Base-by-base conservation (phyloP, 768 basidiomycete species). In the Macrolepiota dolichaula region DNA sequence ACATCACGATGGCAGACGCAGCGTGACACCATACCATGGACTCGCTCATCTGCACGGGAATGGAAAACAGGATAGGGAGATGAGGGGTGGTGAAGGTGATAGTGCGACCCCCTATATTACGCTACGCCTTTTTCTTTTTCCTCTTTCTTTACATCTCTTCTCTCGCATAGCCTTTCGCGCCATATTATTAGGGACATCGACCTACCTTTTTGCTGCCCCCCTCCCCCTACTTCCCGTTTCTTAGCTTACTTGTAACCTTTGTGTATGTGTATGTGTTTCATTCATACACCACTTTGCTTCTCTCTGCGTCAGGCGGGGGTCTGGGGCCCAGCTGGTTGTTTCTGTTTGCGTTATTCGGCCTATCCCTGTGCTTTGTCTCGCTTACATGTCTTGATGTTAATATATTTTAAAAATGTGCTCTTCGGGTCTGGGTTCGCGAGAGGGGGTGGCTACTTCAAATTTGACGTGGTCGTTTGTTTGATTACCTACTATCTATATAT, bases 201-300 rank as follows among this genome's bases (percentile, higher is more conserved):
- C 10, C 3, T 32, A 32, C 29, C 3, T 32, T 32, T 32, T 32
- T 32, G 29, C 29, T 32, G 29, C 29, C 29, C 29, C 29, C 27
- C 24, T 50, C 24, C 12, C 27, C 35, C 35, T 12, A 1, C 11
- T 29, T 52, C 32, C 3, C 25, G 32, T 51, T 27, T 40, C n/a
- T 54, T 54, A 54, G 36, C 52, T 54, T 54, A 54, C 52, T 54
- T 54, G 52, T 54, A 40, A 22, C 52, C 35, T 54, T 54, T 54
- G 35, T 38, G n/a, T 38, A 17, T 54, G 52, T 15, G 22, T 11
- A 22, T 19, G 13, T 38, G 35, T 38, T 37, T 37, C 36, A 52
- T 29, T n/a, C 35, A 22, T 29, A 22, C 32, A 32, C 29, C 29
- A 3, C n/a, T n/a, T 7, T 32, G 29, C 29, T 32, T 32, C 7